Evolutionary conservation across 2,329 filamentous ascomycete species (phyloP).

Genomic region (Sarocladium kiliense): DNA sequence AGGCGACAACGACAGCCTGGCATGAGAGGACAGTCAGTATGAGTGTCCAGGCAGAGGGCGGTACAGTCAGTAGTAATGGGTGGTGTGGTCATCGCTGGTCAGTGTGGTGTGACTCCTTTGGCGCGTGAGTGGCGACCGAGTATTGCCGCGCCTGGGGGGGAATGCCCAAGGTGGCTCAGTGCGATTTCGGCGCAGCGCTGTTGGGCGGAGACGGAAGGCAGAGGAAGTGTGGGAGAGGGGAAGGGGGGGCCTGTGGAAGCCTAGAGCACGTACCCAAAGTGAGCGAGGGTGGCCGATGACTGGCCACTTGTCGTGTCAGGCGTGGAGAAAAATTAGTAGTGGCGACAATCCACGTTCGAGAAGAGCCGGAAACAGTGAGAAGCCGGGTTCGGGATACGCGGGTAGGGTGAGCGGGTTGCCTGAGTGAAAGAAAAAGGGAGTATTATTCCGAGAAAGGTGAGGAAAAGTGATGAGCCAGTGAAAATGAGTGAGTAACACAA

Average conservation of each 20-base stretch:
- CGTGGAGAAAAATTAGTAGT: slow-evolving; percentile 10
- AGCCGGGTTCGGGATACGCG: slow-evolving; percentile 6
- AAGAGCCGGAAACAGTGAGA: slow-evolving; percentile 9
- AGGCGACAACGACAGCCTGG: slow-evolving; percentile 20
- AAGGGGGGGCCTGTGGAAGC: slow-evolving; percentile 11
- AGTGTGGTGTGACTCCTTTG: slow-evolving; percentile 31
- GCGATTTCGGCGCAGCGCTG: slow-evolving; percentile 33
- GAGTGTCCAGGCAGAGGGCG: slow-evolving; percentile 8
- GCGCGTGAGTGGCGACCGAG: slow-evolving; percentile 31
- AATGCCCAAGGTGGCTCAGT: slow-evolving; percentile 23
- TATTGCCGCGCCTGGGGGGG: slow-evolving; percentile 23
- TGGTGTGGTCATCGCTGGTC: slow-evolving; percentile 21
- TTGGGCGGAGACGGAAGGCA: slow-evolving; percentile 15
- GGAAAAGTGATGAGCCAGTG: neutral
- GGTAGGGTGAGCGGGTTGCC: slow-evolving; percentile 3
- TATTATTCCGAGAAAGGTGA: slow-evolving; percentile 3
- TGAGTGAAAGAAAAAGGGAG: slow-evolving; percentile 7
- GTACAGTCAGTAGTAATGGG: slow-evolving; percentile 10
- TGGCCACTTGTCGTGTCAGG: slow-evolving; percentile 8
- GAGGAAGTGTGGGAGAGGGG: neutral
- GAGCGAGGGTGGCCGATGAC: neutral
- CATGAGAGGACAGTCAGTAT: slow-evolving; percentile 11
- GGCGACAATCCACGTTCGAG: slow-evolving; percentile 6
- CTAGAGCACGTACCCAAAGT: slow-evolving; percentile 11
- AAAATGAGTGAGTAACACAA: slow-evolving; percentile 7